phyloP scores from a whole-genome alignment of 1,139 yeast genomes.

The Yarrowia galli region DNA sequence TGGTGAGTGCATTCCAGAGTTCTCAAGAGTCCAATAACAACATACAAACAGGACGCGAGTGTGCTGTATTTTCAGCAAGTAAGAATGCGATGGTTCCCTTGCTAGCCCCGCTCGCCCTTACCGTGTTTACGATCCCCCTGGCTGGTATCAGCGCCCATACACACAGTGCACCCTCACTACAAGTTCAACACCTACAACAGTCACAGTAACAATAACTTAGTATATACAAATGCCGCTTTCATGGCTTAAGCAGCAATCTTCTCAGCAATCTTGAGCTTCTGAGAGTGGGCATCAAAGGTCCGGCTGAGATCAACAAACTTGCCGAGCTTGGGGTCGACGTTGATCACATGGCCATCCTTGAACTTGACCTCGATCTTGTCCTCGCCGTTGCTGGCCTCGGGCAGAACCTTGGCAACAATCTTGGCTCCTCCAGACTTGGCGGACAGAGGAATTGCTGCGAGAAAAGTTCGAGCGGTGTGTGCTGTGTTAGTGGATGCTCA shows the following conservation, averaged over 20 bases:
- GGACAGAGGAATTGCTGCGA: slow-evolving; percentile 70
- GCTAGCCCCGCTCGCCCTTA: no score
- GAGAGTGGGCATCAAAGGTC: slow-evolving; percentile 27
- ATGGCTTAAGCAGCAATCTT: slow-evolving; percentile 20
- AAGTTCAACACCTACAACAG: no score
- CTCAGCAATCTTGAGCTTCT: slow-evolving; percentile 38
- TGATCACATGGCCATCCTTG: slow-evolving; percentile 35
- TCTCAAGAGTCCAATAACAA: no score
- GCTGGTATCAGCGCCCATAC: no score
- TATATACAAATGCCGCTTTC: slow-evolving; percentile 18
- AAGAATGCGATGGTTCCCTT: no score
- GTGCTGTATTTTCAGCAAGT: no score
- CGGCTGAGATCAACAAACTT: slow-evolving; percentile 38
- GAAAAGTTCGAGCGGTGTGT: slow-evolving; percentile 78
- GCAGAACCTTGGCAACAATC: slow-evolving; percentile 33
- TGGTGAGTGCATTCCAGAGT: no score
- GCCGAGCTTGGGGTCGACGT: slow-evolving; percentile 38
- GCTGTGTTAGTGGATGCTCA: slow-evolving; percentile 52
- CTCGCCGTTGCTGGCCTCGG: slow-evolving; percentile 32
- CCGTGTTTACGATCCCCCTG: no score
- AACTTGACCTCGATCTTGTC: slow-evolving; percentile 39
- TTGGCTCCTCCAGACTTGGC: slow-evolving; percentile 38
- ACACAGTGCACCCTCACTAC: no score
- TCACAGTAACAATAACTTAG: slow-evolving; percentile 32
- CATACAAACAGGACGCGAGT: no score